A percentile compares a stretch with the other conserved stretches of the same genome.
Conservation (phyloP, 2,329 filamentous ascomycete species). For the Beauveria bassiana region DNA sequence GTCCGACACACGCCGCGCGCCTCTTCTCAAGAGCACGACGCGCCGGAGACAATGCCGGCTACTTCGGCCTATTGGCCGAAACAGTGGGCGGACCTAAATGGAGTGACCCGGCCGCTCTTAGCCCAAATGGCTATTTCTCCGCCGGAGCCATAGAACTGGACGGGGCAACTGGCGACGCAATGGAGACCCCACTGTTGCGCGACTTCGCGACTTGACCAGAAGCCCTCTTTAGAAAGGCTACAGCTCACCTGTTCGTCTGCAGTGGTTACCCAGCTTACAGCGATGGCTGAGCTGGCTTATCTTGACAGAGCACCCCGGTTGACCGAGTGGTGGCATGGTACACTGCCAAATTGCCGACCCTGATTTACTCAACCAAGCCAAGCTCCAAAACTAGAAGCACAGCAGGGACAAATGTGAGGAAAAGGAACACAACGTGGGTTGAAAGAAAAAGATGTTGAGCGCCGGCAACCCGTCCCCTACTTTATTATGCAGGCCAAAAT, state of each 20-base stretch:
- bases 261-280: not conserved
- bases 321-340: constrained; percentile 1
- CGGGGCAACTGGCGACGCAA: not conserved
- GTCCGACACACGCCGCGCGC: not conserved
- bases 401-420: not conserved
- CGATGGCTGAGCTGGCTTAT: not conserved
- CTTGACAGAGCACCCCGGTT: too few relatives aligned
- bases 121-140: not conserved
- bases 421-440: not conserved
- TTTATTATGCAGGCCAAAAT: too few relatives aligned
- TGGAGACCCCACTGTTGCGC: not conserved
- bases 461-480: too few relatives aligned
- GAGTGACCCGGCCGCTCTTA: not conserved
- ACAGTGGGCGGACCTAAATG: too few relatives aligned
- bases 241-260: too few relatives aligned
- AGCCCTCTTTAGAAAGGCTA: too few relatives aligned
- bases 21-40: not conserved
- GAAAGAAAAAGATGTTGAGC: too few relatives aligned
- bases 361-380: not conserved
- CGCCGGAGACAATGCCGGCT: not conserved
- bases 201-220: too few relatives aligned
- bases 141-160: too few relatives aligned
- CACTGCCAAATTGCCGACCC: not conserved
- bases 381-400: not conserved
- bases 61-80: not conserved